Evolutionary conservation across 2,329 filamentous ascomycete species (phyloP).

Genomic region (Aureobasidium uvarum): DNA sequence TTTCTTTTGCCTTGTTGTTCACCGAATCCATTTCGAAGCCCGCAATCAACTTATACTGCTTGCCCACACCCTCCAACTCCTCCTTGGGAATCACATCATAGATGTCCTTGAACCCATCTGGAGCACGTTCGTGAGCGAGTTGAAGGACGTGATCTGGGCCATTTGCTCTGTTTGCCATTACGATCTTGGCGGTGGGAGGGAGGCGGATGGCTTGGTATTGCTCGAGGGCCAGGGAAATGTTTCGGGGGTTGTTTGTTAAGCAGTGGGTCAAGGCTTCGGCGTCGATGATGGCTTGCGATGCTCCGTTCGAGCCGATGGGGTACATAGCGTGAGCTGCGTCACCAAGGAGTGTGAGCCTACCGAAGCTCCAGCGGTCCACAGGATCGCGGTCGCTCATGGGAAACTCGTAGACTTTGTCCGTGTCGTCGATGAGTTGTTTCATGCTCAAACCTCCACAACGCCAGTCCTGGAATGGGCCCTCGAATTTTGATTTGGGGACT

Average conservation of each 20-base stretch:
- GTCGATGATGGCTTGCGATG: constrained; percentile 48
- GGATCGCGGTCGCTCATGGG: constrained; percentile 50
- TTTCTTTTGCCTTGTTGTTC: constrained; percentile 43
- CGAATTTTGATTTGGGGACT: constrained; percentile 45
- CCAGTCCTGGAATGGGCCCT: constrained; percentile 44
- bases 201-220: constrained; percentile 44
- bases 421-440: constrained; percentile 45
- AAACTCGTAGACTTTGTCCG: constrained; percentile 48
- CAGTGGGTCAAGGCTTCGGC: constrained; percentile 43
- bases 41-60: constrained; percentile 43
- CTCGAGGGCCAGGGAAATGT: constrained; percentile 39
- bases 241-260: constrained; percentile 34
- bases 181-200: constrained; percentile 48
- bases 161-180: constrained; percentile 49
- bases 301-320: constrained; percentile 48
- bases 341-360: constrained; percentile 42
- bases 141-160: constrained; percentile 50
- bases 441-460: constrained; percentile 46
- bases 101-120: constrained; percentile 44
- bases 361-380: constrained; percentile 43
- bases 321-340: constrained; percentile 48
- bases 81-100: constrained; percentile 35
- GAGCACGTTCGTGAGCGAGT: constrained; percentile 47
- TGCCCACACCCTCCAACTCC: constrained; percentile 34
- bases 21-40: constrained; percentile 50